Evolutionary conservation across 2,329 filamentous ascomycete genomes (phyloP).

Genomic region (Fusarium longipes): DNA sequence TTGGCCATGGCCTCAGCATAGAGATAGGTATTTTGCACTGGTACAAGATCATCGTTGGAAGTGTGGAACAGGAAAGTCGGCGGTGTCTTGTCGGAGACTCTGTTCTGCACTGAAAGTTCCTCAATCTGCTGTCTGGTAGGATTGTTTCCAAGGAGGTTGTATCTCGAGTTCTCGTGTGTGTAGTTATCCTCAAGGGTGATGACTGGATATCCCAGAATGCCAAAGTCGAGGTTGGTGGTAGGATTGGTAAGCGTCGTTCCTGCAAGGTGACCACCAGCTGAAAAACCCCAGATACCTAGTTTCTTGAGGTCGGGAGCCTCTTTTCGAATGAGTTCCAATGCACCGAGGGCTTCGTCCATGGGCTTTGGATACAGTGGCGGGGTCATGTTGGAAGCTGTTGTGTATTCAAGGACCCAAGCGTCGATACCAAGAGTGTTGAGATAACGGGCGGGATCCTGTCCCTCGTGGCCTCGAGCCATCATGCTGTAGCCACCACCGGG

Average conservation of each 20-base stretch:
- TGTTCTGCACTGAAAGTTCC: slow-evolving; percentile 23
- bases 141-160: slow-evolving; percentile 27
- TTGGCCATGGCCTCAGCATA: slow-evolving; percentile 32
- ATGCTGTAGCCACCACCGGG: slow-evolving; percentile 27
- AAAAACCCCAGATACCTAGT: slow-evolving; percentile 33
- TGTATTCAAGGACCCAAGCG: slow-evolving; percentile 36
- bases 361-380: slow-evolving; percentile 29
- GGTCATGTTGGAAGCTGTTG: slow-evolving; percentile 16
- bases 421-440: slow-evolving; percentile 35
- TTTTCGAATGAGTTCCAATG: slow-evolving; percentile 16
- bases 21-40: slow-evolving; percentile 27
- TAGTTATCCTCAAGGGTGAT: slow-evolving; percentile 30
- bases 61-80: slow-evolving; percentile 36
- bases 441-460: slow-evolving; percentile 15
- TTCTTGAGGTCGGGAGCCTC: slow-evolving; percentile 16
- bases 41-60: slow-evolving; percentile 24
- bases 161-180: slow-evolving; percentile 25
- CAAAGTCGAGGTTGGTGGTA: slow-evolving; percentile 27
- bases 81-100: slow-evolving; percentile 19
- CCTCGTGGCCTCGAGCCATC: slow-evolving; percentile 26
- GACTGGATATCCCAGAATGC: slow-evolving; percentile 28
- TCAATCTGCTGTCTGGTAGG: slow-evolving; percentile 15
- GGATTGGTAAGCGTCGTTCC: slow-evolving; percentile 31
- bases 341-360: slow-evolving; percentile 27
- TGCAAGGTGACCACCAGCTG: slow-evolving; percentile 32